These are phyloP conservation scores for Aspergillus sp. DNA, from an alignment of 2,329 filamentous ascomycete species.

Conservation along the genomic window DNA sequence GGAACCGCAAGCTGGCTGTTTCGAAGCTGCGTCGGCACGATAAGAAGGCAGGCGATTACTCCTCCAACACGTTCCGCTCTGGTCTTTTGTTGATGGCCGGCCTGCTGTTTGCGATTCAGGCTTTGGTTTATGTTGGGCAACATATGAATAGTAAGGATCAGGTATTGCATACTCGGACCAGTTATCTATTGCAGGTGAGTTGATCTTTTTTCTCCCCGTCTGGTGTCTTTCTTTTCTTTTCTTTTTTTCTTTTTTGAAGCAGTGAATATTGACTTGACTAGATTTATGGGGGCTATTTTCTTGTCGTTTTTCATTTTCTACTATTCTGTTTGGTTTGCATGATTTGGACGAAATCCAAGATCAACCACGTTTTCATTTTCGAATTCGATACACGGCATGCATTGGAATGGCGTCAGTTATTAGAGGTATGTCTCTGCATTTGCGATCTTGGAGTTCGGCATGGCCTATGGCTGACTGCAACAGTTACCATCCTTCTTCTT, in stretches of 20 bases:
- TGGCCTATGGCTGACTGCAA: slow-evolving; percentile 9
- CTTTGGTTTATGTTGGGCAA: slow-evolving; percentile 52
- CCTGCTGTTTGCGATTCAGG: slow-evolving; percentile 57
- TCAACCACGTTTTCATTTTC: slow-evolving; percentile 96
- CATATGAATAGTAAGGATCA: slow-evolving; percentile 45
- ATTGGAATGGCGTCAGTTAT: slow-evolving; percentile 80
- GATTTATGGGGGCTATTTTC: slow-evolving; percentile 87
- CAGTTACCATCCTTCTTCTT: slow-evolving; percentile 76
- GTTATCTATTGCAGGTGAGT: slow-evolving; percentile 60
- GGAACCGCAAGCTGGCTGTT: slow-evolving; percentile 84
- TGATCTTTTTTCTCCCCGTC: too few species aligned
- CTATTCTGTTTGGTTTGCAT: slow-evolving; percentile 82
- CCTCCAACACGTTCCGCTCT: slow-evolving; percentile 51
- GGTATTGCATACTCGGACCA: slow-evolving; percentile 46
- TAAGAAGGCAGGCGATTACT: slow-evolving; percentile 51
- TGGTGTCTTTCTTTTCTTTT: too few species aligned
- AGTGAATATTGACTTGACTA: slow-evolving; percentile 35
- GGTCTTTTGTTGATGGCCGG: slow-evolving; percentile 62
- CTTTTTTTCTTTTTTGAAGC: too few species aligned
- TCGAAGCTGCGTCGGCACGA: slow-evolving; percentile 73
- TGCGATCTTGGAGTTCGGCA: too few species aligned
- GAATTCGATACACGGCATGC: slow-evolving; percentile 84
- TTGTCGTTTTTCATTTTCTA: slow-evolving; percentile 69
- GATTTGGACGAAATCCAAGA: slow-evolving; percentile 72
- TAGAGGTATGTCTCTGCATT: slow-evolving; percentile 47